phyloP scores from a whole-genome alignment of 2,329 filamentous ascomycete genomes.

The Peltaster fructicola region DNA sequence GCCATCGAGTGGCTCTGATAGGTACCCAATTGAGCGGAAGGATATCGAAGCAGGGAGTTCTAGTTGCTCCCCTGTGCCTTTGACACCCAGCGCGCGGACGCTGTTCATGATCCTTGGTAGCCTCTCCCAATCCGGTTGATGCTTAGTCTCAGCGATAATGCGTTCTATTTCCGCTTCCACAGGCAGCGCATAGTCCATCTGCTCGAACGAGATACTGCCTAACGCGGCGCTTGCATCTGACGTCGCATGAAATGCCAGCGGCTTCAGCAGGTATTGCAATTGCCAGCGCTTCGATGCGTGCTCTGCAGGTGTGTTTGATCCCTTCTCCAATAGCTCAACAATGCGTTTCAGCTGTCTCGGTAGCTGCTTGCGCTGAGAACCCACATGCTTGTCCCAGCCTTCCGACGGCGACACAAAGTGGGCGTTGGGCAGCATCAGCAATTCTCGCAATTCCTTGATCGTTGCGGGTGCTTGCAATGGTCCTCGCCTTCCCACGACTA shows the following conservation, averaged over 20 bases:
- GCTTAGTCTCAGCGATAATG: no score
- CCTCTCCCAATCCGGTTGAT: no score
- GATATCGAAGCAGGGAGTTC: conserved; percentile 49
- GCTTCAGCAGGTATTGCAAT: conserved; percentile 70
- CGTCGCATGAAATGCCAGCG: conserved; percentile 44
- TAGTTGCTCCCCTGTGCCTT: conserved; percentile 15
- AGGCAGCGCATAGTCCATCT: conserved; percentile 19
- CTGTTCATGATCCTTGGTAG: conserved; percentile 10
- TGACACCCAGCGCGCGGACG: conserved; percentile 13
- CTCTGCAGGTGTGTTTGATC: conserved; percentile 36
- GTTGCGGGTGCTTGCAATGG: conserved; percentile 77
- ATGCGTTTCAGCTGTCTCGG: conserved; percentile 60
- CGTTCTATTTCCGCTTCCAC: conserved; percentile 4
- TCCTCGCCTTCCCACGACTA: conserved; percentile 75
- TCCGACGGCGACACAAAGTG: conserved; percentile 43
- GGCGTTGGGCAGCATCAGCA: conserved; percentile 59
- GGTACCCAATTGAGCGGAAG: conserved; percentile 92
- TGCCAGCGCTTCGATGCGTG: conserved; percentile 55
- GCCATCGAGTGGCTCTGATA: conserved; percentile 58
- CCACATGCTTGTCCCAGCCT: conserved; percentile 15
- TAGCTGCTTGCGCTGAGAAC: conserved; percentile 46
- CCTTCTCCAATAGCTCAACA: conserved; percentile 65
- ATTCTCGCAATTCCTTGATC: conserved; percentile 81
- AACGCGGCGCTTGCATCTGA: conserved; percentile 36
- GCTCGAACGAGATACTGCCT: conserved; percentile 49